Conservation (phyloP, 257 asterid genomes). For the Gynochthodes officinalis region DNA sequence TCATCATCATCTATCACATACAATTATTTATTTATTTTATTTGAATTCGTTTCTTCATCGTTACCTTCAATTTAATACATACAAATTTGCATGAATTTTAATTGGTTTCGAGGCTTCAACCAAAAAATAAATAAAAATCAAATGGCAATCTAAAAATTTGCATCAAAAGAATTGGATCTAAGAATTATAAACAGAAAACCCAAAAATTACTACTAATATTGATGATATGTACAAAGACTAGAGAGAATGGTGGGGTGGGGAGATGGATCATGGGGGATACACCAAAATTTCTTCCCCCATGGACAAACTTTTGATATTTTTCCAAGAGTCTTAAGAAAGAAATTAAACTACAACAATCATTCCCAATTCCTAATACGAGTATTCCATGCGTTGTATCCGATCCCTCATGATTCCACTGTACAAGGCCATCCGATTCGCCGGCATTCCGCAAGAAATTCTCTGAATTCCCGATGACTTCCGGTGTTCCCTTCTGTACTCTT, state of each 20-base stretch:
- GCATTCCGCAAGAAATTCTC: conserved; percentile 39
- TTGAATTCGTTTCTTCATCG: too few species aligned
- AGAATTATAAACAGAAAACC: not conserved
- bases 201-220: not conserved
- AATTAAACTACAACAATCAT: too few species aligned
- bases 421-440: conserved; percentile 59
- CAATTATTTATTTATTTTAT: too few species aligned
- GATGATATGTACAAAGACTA: too few species aligned
- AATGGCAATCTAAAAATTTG: too few species aligned
- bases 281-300: conserved; percentile 9
- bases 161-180: not conserved
- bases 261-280: too few species aligned
- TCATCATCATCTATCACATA: too few species aligned
- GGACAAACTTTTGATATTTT: not conserved
- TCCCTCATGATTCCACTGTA: conserved; percentile 64
- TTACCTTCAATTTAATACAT: too few species aligned
- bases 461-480: conserved; percentile 15
- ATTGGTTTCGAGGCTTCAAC: too few species aligned
- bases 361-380: conserved; percentile 32
- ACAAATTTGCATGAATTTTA: too few species aligned
- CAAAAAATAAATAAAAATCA: too few species aligned
- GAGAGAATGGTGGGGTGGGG: not conserved
- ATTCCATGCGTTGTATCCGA: conserved; percentile 45
- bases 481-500: conserved; percentile 40
- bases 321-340: too few species aligned